A percentile compares a stretch with the other conserved stretches of the same genome.
phyloP scores from a whole-genome alignment of 176 grass and related monocot species.

The Calamus simplicifolius region DNA sequence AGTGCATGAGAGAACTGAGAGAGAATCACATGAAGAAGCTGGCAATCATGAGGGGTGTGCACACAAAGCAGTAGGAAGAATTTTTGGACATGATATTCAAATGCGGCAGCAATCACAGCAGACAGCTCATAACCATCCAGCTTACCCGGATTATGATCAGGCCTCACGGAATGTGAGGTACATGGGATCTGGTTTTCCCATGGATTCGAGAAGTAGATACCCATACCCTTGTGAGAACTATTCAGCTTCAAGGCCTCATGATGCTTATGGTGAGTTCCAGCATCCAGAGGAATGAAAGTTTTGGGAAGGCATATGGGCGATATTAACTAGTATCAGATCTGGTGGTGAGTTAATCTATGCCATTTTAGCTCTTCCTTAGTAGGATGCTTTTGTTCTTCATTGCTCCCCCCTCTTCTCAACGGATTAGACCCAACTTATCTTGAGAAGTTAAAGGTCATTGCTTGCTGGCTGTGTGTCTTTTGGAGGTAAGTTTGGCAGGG shows the following conservation, averaged over 20 bases:
- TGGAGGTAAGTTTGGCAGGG: slow-evolving; percentile 25
- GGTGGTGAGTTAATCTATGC: slow-evolving; percentile 55
- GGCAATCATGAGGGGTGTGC: slow-evolving; percentile 33
- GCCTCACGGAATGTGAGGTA: slow-evolving; percentile 29
- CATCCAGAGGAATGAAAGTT: slow-evolving; percentile 41
- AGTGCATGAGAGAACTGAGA: slow-evolving; percentile 66
- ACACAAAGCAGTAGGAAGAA: slow-evolving; percentile 64
- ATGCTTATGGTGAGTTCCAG: slow-evolving; percentile 47
- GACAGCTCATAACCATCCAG: slow-evolving; percentile 29
- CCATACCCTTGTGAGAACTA: slow-evolving; percentile 47
- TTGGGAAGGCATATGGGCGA: slow-evolving; percentile 50
- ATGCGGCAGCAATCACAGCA: slow-evolving; percentile 40
- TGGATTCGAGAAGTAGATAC: slow-evolving; percentile 47
- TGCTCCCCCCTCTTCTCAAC: slow-evolving; percentile 15
- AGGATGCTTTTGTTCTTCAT: background rate
- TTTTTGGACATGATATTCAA: slow-evolving; percentile 47
- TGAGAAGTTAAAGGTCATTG: slow-evolving; percentile 5
- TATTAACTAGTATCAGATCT: slow-evolving; percentile 37
- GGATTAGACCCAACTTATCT: background rate
- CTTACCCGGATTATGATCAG: slow-evolving; percentile 39
- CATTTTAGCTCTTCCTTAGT: background rate
- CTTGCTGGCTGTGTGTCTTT: no score
- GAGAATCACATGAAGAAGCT: slow-evolving; percentile 80
- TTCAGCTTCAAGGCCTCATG: slow-evolving; percentile 50
- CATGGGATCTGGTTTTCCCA: slow-evolving; percentile 25